A percentile compares a stretch with the other conserved stretches of the same genome.
phyloP scores from a whole-genome alignment of 371 early-diverging fungal genomes.

The Sporodiniella umbellata region DNA sequence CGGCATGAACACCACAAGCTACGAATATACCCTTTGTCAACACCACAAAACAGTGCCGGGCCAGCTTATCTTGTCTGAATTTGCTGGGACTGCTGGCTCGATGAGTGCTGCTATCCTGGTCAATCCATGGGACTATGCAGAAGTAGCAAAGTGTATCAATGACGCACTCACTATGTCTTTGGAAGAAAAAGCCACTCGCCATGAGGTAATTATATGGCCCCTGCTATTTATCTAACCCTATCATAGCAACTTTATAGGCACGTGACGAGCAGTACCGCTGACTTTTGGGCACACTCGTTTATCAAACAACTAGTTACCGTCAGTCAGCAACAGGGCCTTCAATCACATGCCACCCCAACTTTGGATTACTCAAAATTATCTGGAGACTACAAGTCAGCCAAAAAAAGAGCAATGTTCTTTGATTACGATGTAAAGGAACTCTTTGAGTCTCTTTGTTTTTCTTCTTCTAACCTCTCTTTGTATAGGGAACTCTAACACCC shows the following conservation, averaged over 20 bases:
- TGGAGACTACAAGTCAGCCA: conserved; percentile 44
- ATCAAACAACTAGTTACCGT: conserved; percentile 52
- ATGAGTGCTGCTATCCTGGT: conserved; percentile 87
- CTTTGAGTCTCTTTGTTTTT: too few relatives aligned
- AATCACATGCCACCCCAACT: conserved; percentile 62
- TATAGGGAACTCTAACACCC: conserved; percentile 76
- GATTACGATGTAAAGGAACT: conserved; percentile 88
- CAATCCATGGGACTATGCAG: conserved; percentile 95
- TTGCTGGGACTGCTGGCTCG: conserved; percentile 95
- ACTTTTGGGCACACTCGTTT: conserved; percentile 87
- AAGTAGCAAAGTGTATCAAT: conserved; percentile 86
- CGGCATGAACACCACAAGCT: conserved; percentile 99
- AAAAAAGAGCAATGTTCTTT: conserved; percentile 72
- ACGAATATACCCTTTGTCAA: conserved; percentile 98
- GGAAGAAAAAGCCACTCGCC: conserved; percentile 69
- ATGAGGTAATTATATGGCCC: conserved; percentile 15
- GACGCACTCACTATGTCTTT: conserved; percentile 79
- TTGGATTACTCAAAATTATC: conserved; percentile 45
- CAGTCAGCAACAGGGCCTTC: conserved; percentile 36
- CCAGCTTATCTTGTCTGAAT: conserved; percentile 95
- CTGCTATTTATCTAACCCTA: not conserved
- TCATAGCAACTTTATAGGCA: conserved; percentile 75
- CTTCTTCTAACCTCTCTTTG: too few relatives aligned
- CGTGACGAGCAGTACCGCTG: conserved; percentile 85
- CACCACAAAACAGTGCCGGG: conserved; percentile 77